Evolutionary conservation across 257 asterid genomes (phyloP).

Genomic region (Datura wrightii): DNA sequence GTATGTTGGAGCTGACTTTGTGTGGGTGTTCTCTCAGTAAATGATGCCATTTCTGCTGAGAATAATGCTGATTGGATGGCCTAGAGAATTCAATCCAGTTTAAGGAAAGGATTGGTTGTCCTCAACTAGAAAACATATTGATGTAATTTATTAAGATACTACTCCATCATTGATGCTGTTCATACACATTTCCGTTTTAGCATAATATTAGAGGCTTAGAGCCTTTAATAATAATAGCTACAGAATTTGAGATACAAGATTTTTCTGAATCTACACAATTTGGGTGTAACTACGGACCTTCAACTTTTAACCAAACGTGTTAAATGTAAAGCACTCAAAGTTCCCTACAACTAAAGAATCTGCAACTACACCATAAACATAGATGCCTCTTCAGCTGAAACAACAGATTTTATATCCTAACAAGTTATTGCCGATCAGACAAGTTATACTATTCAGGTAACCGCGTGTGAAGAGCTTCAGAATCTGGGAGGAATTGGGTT

Average conservation of each 20-base stretch:
- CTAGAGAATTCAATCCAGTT: slow-evolving; percentile 1
- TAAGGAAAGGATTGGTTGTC: slow-evolving; percentile 14
- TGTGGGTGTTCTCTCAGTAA: neutral
- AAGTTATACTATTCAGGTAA: slow-evolving; percentile 9
- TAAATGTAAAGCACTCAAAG: neutral
- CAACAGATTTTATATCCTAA: neutral
- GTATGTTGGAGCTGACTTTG: neutral
- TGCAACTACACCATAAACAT: neutral
- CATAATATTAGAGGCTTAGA: neutral
- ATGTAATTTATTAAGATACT: neutral
- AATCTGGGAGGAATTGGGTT: slow-evolving; percentile 14
- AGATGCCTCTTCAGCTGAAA: neutral
- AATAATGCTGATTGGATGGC: neutral
- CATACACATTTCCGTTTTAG: neutral
- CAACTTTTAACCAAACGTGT: neutral
- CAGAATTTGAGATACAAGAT: neutral
- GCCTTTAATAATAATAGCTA: neutral
- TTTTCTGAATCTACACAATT: neutral
- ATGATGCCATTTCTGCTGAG: slow-evolving; percentile 5
- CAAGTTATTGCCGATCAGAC: neutral
- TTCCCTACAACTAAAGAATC: slow-evolving; percentile 9
- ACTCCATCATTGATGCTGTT: neutral
- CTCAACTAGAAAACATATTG: neutral
- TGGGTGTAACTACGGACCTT: neutral
- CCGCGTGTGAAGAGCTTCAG: neutral